Evolutionary conservation across 257 asterid genomes (phyloP).

Genomic region (Leptodermis oblonga): DNA sequence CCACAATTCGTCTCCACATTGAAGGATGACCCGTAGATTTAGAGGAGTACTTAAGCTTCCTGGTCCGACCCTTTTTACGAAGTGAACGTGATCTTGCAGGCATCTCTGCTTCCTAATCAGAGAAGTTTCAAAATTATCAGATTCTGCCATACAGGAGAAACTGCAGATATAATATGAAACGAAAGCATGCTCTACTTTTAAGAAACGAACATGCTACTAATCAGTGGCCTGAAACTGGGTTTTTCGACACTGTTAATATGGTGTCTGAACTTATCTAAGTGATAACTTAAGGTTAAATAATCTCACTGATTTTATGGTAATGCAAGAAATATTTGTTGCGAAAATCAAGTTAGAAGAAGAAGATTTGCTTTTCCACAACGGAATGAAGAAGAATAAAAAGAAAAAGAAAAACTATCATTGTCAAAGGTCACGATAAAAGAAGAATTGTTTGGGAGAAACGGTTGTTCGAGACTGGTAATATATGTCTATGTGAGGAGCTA

Average conservation of each 20-base stretch:
- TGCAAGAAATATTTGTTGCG: not conserved
- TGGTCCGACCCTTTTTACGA: constrained; percentile 85
- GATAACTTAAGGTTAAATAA: not conserved
- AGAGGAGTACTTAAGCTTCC: constrained; percentile 88
- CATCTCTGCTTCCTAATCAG: constrained; percentile 49
- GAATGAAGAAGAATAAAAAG: not conserved
- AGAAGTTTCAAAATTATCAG: constrained; percentile 10
- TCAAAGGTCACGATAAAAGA: not conserved
- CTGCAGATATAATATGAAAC: not conserved
- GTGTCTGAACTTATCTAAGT: not conserved
- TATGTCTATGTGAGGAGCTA: not conserved
- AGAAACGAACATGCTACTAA: not conserved
- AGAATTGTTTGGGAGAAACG: not conserved
- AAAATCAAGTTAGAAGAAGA: not conserved
- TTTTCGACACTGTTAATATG: not conserved
- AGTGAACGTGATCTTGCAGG: constrained; percentile 68
- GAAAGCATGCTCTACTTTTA: not conserved
- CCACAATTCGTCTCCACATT: constrained; percentile 84
- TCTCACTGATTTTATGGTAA: not conserved
- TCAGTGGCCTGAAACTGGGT: not conserved
- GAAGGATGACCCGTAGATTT: constrained; percentile 99
- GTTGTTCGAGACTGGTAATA: too few species aligned
- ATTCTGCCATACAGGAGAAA: not conserved
- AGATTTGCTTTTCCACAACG: not conserved
- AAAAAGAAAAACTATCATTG: not conserved